Evolutionary conservation across 2,329 filamentous ascomycete genomes (phyloP).

Genomic region (Trichoderma polysporum): DNA sequence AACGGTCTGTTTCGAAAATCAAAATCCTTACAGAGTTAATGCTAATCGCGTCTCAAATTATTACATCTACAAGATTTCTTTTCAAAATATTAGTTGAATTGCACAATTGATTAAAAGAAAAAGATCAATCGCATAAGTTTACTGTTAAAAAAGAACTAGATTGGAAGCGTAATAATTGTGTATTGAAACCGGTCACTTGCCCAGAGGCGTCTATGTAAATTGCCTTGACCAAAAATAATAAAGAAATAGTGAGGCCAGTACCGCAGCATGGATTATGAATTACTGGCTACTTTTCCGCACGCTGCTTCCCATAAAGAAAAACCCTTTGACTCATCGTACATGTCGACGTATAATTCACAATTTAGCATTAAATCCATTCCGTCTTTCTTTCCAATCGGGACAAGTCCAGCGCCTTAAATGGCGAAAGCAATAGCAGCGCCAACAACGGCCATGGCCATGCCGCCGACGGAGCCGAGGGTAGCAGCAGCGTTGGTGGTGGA

Average conservation of each 20-base stretch:
- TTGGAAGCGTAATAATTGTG: background rate
- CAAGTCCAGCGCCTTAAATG: background rate
- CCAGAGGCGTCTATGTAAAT: constrained; percentile 7
- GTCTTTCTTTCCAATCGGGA: background rate
- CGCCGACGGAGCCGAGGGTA: background rate
- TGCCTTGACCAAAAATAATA: background rate
- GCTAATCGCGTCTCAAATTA: background rate
- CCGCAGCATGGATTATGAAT: background rate
- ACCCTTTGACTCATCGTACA: constrained; percentile 3
- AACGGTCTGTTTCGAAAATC: background rate
- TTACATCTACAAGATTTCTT: background rate
- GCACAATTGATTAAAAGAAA: background rate
- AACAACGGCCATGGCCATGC: constrained; percentile 10
- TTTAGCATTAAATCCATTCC: background rate
- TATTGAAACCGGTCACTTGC: background rate
- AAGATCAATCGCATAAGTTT: background rate
- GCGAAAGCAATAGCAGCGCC: constrained; percentile 18
- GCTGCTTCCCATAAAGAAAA: background rate
- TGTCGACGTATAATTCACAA: constrained; percentile 1
- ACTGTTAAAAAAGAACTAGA: background rate
- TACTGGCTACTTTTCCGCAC: constrained; percentile 4
- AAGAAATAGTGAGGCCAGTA: constrained; percentile 4
- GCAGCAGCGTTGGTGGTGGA: background rate
- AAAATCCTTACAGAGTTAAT: background rate
- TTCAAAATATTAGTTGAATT: background rate